Base-by-base conservation (phyloP, 257 asterid genomes). In the Pogostemon cablin region DNA sequence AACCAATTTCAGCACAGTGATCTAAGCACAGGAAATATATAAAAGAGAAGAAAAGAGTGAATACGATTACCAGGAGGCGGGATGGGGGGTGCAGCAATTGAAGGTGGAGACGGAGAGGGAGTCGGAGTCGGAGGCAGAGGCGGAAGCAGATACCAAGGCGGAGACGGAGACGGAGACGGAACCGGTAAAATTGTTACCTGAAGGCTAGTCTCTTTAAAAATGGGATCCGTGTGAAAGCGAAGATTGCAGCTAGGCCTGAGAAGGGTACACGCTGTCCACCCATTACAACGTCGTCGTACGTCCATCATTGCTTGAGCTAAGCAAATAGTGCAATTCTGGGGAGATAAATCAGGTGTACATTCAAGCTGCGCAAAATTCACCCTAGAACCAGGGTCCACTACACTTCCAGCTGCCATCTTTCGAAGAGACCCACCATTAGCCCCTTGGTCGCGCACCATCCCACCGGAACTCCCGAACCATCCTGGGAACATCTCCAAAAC, bases 331-430 rank as follows among this genome's bases (percentile, higher is more conserved):
- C 42, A 6, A 15, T 78, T 68, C 0, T 64, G 37, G 0, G 72
- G 2, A 5, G 77, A 72, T 52, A 81, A 65, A 66, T 81, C 83
- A 20, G 86, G 86, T 46, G 63, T 68, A 52, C 86, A 81, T 70
- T 81, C 81, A 2, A 64, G 66, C 57, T 75, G 5, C 0, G 65
- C 79, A n/a, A 10, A 81, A 46, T 65, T 54, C 0, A 25, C 6
- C 6, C 39, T 72, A 41, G 53, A 75, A 75, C 41, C 75, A 0
- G 78, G 64, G 0, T 52, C 79, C 4, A 44, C 40, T 2, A 1
- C 63, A 34, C 66, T 49, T 64, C 69, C 60, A 0, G 71, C 72
- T 0, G 81, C 86, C 62, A 78, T 75, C 74, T 81, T 81, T 57
- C 68, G 55, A 35, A 15, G 4, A 34, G 79, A 6, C 3, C 68